Evolutionary conservation across 192 early-diverging fungal species (phyloP).

Genomic region (Coemansia reversa): DNA sequence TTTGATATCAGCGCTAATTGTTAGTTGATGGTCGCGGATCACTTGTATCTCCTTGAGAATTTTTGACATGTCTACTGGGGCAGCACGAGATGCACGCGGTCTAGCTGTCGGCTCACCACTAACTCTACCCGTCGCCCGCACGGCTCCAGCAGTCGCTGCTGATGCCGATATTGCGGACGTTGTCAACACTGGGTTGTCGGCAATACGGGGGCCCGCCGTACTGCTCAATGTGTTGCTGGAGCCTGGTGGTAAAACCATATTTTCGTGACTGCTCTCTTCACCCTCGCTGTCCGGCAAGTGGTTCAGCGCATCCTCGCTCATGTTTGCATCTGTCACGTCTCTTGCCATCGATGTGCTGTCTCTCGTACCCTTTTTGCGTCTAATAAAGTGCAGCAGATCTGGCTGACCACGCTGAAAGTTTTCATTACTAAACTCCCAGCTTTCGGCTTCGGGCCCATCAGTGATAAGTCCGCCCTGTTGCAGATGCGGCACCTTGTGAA

Average conservation of each 20-base stretch:
- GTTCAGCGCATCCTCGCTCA: constrained; percentile 34
- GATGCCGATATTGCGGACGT: background rate
- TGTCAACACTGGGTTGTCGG: background rate
- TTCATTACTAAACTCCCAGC: constrained; percentile 89
- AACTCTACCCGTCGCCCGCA: background rate
- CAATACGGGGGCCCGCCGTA: background rate
- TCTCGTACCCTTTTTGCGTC: constrained; percentile 73
- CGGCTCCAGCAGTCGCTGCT: background rate
- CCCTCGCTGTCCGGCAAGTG: background rate
- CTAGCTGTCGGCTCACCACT: background rate
- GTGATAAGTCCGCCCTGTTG: constrained; percentile 84
- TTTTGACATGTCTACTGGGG: constrained; percentile 25
- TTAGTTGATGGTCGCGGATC: constrained; percentile 87
- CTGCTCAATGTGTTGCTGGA: background rate
- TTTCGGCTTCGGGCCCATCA: constrained; percentile 69
- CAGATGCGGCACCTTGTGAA: constrained; percentile 95
- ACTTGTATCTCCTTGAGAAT: constrained; percentile 78
- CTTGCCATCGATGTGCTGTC: constrained; percentile 22
- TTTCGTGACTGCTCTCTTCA: background rate
- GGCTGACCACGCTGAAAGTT: constrained; percentile 89
- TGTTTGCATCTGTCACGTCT: constrained; percentile 20
- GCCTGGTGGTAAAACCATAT: background rate
- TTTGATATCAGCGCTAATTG: constrained; percentile 83
- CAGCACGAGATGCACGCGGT: constrained; percentile 21
- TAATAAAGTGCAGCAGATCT: constrained; percentile 83